Evolutionary conservation across 2,329 filamentous ascomycete genomes (phyloP).

Genomic region (Penicillium sp.): DNA sequence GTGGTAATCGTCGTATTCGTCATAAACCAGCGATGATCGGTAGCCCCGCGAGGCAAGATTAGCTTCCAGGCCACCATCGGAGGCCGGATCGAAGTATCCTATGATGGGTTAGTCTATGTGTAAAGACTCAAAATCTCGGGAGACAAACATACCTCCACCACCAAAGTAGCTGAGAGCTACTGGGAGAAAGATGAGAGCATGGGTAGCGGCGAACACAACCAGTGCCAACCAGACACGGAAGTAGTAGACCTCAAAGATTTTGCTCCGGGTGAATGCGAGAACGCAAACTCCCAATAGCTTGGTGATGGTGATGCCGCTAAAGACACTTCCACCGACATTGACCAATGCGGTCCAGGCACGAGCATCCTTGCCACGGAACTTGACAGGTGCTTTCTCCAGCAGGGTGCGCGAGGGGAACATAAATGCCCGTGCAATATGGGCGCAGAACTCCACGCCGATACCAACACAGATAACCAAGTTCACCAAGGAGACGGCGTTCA

Average conservation of each 20-base stretch:
- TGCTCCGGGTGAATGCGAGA: slow-evolving; percentile 89
- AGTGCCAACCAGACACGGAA: slow-evolving; percentile 95
- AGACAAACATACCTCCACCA: slow-evolving; percentile 62
- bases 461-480: slow-evolving; percentile 97
- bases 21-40: slow-evolving; percentile 73
- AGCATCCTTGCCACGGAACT: slow-evolving; percentile 79
- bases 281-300: slow-evolving; percentile 92
- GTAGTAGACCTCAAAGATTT: slow-evolving; percentile 99
- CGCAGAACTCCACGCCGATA: slow-evolving; percentile 96
- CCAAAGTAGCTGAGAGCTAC: slow-evolving; percentile 84
- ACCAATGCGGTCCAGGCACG: slow-evolving; percentile 90
- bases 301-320: slow-evolving; percentile 93
- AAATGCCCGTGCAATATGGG: slow-evolving; percentile 92
- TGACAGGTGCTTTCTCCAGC: slow-evolving; percentile 75
- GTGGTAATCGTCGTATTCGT: slow-evolving; percentile 71
- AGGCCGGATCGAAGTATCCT: slow-evolving; percentile 84
- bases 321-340: slow-evolving; percentile 91
- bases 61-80: slow-evolving; percentile 84
- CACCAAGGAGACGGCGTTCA: slow-evolving; percentile 93
- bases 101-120: slow-evolving; percentile 15
- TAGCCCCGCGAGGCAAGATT: slow-evolving; percentile 80
- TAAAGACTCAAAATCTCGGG: background rate
- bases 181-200: slow-evolving; percentile 88
- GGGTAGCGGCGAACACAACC: slow-evolving; percentile 82
- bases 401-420: slow-evolving; percentile 85